These are phyloP conservation scores for Phyllosticta capitalensis DNA, from an alignment of 2,329 filamentous ascomycete species.

Conservation along the genomic window DNA sequence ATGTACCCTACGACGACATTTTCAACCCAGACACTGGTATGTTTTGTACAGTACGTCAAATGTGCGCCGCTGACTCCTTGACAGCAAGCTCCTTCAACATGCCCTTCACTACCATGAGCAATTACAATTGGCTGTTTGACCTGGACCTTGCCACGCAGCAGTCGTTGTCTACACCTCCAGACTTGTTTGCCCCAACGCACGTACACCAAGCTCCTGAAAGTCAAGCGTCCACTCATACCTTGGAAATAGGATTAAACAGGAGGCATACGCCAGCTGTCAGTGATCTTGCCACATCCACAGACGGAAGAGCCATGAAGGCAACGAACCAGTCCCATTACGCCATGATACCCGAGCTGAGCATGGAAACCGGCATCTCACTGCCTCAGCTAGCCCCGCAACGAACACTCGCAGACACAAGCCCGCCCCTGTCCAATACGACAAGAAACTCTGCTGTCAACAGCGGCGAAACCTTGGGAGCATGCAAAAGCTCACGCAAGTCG, in stretches of 20 bases:
- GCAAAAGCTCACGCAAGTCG: neutral
- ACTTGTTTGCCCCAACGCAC: slow-evolving; percentile 16
- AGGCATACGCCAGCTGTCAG: slow-evolving; percentile 10
- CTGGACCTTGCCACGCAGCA: slow-evolving; percentile 25
- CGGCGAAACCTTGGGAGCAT: neutral
- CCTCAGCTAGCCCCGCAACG: slow-evolving; percentile 1
- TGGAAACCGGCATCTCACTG: neutral
- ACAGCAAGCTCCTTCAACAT: slow-evolving; percentile 53
- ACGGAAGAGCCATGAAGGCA: slow-evolving; percentile 2
- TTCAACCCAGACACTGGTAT: slow-evolving; percentile 50
- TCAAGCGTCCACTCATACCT: slow-evolving; percentile 11
- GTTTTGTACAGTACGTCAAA: slow-evolving; percentile 10
- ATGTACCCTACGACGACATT: slow-evolving; percentile 42
- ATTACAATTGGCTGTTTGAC: slow-evolving; percentile 56
- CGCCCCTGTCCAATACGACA: neutral
- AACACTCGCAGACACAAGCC: neutral
- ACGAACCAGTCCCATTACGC: slow-evolving; percentile 1
- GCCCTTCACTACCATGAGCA: slow-evolving; percentile 53
- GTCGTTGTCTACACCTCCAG: slow-evolving; percentile 12
- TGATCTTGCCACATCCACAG: slow-evolving; percentile 1
- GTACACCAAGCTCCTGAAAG: slow-evolving; percentile 12
- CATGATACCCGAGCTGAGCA: slow-evolving; percentile 5
- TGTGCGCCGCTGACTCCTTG: slow-evolving; percentile 4
- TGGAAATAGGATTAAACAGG: slow-evolving; percentile 9
- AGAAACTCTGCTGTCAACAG: neutral